Base-by-base conservation (phyloP, 192 early-diverging fungal species). In the Umbelopsis ramanniana region DNA sequence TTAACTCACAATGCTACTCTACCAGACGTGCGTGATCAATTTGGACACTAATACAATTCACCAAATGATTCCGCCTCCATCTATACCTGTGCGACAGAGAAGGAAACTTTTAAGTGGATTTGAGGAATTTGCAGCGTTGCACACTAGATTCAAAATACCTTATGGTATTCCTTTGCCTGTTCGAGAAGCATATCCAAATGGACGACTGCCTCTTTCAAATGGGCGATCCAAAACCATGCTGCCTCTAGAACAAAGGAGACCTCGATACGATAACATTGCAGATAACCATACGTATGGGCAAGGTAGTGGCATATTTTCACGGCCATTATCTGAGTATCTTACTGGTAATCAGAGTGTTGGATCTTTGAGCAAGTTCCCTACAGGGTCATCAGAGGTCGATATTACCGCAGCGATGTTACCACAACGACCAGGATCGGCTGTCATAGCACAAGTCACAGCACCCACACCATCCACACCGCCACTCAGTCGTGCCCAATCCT, bases 1-100 rank as follows among this genome's bases (percentile, higher is more conserved):
- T 7, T n/a, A 45, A 26, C 17, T 40, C 29, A 45, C 7, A 76
- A 45, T 6, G 46, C 55, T 22, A 33, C 45, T 67, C 19, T 23
- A 46, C 21, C 74, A 88, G 87, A 79, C 80, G 15, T 86, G 84
- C 67, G 80, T 94, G 11, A 82, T 94, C 21, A 90, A 94, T 73
- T 73, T 94, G 46, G 93, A 94, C 72, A 90, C 83, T 48, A 86
- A 93, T 71, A 81, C 74, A 0, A 78, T 92, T 35, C 69, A 85
- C 26, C 77, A 86, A 33, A 74, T 77, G 9, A 50, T 82, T 24
- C 75, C 66, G 8, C 82, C 83, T 3, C 76, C 78, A 26, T 53
- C 72, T 35, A 70, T 94, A 40, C 93, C 93, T 22, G 66, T 77
- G 10, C 83, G 86, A 10, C 89, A 89, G 60, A 77, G 90, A 66